Evolutionary conservation across 2,329 filamentous ascomycete species (phyloP).

Genomic region (Polytolypa hystricis): DNA sequence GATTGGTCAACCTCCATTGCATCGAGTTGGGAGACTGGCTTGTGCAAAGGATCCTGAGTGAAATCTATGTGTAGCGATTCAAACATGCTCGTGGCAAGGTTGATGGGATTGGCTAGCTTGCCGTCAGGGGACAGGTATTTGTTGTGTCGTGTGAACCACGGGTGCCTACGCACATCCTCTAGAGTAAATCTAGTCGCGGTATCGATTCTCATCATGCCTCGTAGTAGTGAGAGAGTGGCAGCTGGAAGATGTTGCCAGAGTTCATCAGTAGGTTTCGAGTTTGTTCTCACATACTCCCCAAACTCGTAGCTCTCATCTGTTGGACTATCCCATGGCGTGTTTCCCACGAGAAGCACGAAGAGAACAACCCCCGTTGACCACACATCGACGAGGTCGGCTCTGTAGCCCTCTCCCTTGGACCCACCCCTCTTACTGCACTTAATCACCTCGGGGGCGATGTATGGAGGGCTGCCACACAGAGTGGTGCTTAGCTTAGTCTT

Average conservation of each 20-base stretch:
- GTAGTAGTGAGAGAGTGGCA: slow-evolving; percentile 66
- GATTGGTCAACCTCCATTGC: slow-evolving; percentile 60
- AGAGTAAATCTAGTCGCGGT: slow-evolving; percentile 68
- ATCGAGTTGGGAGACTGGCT: slow-evolving; percentile 31
- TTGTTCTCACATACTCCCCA: slow-evolving; percentile 69
- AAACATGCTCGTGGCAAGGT: slow-evolving; percentile 89
- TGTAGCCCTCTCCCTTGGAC: slow-evolving; percentile 35
- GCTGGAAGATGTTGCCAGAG: slow-evolving; percentile 71
- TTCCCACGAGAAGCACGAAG: slow-evolving; percentile 88
- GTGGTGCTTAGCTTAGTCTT: slow-evolving; percentile 72
- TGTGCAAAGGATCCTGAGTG: slow-evolving; percentile 51
- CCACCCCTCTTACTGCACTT: slow-evolving; percentile 42
- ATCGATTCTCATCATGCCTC: slow-evolving; percentile 86
- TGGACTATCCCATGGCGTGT: slow-evolving; percentile 96
- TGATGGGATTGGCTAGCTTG: slow-evolving; percentile 63
- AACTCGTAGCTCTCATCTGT: slow-evolving; percentile 81
- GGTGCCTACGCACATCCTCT: slow-evolving; percentile 75
- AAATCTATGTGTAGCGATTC: slow-evolving; percentile 86
- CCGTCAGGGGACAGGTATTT: slow-evolving; percentile 64
- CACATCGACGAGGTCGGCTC: slow-evolving; percentile 73
- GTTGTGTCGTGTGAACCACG: slow-evolving; percentile 86
- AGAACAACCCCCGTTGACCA: slow-evolving; percentile 99
- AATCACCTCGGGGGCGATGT: slow-evolving; percentile 89
- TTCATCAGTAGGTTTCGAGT: slow-evolving; percentile 71
- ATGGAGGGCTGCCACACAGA: slow-evolving; percentile 90